Evolutionary conservation across 2,329 filamentous ascomycete genomes (phyloP).

Genomic region (Aspergillus glaucus): DNA sequence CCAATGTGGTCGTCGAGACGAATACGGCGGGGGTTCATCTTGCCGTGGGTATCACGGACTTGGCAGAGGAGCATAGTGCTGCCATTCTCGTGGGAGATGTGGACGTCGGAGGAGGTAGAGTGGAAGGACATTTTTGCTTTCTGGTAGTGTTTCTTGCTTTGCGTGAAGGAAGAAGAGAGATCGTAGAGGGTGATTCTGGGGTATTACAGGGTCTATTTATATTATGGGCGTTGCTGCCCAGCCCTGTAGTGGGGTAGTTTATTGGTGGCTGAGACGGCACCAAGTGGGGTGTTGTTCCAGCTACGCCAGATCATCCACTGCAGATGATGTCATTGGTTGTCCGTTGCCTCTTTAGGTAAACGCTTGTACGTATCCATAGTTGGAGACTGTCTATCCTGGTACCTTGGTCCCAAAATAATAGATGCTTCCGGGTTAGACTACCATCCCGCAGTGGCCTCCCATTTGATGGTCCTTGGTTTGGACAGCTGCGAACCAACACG

Average conservation of each 20-base stretch:
- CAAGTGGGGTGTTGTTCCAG: background rate
- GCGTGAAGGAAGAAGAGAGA: background rate
- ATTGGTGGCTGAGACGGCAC: background rate
- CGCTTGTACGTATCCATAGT: too few relatives aligned
- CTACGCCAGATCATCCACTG: background rate
- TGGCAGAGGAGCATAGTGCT: conserved; percentile 8
- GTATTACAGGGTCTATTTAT: background rate
- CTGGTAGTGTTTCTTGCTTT: background rate
- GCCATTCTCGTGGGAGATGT: conserved; percentile 7
- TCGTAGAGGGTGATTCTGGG: background rate
- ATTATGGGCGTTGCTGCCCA: conserved; percentile 3
- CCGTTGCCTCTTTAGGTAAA: too few relatives aligned
- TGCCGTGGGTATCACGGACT: conserved; percentile 4
- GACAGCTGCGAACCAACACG: too few relatives aligned
- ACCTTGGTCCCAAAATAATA: too few relatives aligned
- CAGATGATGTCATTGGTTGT: background rate
- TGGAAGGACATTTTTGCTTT: conserved; percentile 11
- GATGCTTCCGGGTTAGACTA: too few relatives aligned
- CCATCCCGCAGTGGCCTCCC: too few relatives aligned
- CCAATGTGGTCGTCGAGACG: conserved; percentile 14
- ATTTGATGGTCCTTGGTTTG: too few relatives aligned
- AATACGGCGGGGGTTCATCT: conserved; percentile 5
- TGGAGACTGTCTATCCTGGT: too few relatives aligned
- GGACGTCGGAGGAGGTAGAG: conserved; percentile 6
- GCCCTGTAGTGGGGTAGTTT: conserved; percentile 6